Evolutionary conservation across 345 rosid genomes (phyloP).

Genomic region (Aquilaria yunnanensis): DNA sequence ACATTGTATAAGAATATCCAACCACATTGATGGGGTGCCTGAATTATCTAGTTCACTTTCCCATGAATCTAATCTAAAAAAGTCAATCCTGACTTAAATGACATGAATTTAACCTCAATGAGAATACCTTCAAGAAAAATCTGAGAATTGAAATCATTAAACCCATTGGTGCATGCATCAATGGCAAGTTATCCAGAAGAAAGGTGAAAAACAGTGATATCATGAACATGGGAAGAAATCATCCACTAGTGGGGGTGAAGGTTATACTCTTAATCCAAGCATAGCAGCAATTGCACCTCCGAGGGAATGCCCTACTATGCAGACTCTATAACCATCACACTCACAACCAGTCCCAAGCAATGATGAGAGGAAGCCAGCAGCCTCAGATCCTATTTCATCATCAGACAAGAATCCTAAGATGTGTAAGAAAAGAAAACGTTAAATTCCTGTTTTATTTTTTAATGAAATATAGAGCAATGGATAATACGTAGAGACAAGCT

Average conservation of each 20-base stretch:
- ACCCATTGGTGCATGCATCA: no score
- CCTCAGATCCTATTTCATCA: slow-evolving; percentile 30
- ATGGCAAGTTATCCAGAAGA: not conserved
- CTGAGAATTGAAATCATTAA: no score
- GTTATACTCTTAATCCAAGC: slow-evolving; percentile 74
- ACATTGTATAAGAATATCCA: no score
- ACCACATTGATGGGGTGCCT: no score
- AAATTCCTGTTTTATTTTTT: no score
- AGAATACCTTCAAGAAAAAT: no score
- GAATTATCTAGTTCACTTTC: no score
- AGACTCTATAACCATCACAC: slow-evolving; percentile 76
- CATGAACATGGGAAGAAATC: slow-evolving; percentile 1
- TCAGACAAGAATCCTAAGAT: slow-evolving; percentile 3
- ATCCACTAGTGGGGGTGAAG: slow-evolving; percentile 11
- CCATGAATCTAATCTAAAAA: no score
- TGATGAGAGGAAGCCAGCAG: slow-evolving; percentile 63
- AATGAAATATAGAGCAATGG: no score
- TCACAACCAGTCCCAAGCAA: slow-evolving; percentile 80
- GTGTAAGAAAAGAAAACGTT: not conserved
- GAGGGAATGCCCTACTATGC: slow-evolving; percentile 82
- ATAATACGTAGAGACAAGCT: no score
- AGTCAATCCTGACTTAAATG: no score
- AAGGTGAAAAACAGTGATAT: not conserved
- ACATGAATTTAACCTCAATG: no score
- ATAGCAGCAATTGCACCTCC: slow-evolving; percentile 91